Base-by-base conservation (phyloP, 176 grass and related monocot species). In the Musa troglodytarum region DNA sequence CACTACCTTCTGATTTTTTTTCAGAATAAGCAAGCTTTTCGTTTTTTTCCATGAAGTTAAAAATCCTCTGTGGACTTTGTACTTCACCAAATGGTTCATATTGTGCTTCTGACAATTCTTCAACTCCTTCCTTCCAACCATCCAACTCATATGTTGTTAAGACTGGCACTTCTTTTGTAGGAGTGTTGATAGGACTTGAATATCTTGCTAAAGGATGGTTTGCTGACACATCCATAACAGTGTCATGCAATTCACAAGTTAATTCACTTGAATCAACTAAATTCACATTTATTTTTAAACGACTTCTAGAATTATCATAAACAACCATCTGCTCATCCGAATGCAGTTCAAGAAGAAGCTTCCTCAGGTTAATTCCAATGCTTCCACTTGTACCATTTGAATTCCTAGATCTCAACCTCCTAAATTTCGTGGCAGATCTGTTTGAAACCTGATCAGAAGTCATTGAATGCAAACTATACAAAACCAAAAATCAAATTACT, bases 341-440 rank as follows among this genome's bases (percentile, higher is more conserved):
- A 86, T 95, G 81, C 71, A 99, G 73, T 89, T 92, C 86, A 71
- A 87, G 84, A 80, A 99, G 81, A 82, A 80, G 84, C 70, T 86
- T 81, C 69, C 65, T 83, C 67, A 75, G 83, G 2, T 80, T 79
- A 74, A 74, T 84, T 75, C 70, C 86, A 54, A 77, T 68, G 76
- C 63, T 88, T 82, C 82, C 86, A 72, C 84, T 81, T 56, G 75
- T 85, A 81, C 59, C 80, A 67, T 13, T 81, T 28, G 76, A 88
- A 61, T 80, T 69, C 49, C 81, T 88, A 23, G 71, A 68, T 85
- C 92, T 99, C 82, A 99, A 85, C 72, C 87, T 95, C 69, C 88
- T 90, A 82, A 77, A 81, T 66, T 85, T 90, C 68, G 84, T 76
- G 76, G 86, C 82, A 86, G 80, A 54, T 84, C 91, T 94, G 53